A percentile compares a stretch with the other conserved stretches of the same genome.
phyloP scores from a whole-genome alignment of 306 rosid species.

The Heteromeles arbutifolia region DNA sequence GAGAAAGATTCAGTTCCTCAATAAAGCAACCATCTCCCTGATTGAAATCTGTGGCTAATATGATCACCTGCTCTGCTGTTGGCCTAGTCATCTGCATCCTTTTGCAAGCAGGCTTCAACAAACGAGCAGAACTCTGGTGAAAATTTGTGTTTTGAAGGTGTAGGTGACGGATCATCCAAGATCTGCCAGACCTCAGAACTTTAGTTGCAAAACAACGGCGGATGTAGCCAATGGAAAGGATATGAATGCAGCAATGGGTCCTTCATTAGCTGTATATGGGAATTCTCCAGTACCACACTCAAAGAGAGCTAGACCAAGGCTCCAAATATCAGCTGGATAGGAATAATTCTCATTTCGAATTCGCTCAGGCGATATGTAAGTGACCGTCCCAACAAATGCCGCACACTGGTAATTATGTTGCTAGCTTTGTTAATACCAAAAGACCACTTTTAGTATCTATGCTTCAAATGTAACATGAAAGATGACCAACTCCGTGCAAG shows the following conservation, averaged over 20 bases:
- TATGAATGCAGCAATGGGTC: constrained; percentile 81
- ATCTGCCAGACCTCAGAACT: constrained; percentile 43
- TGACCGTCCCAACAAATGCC: constrained; percentile 89
- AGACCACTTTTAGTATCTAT: not conserved
- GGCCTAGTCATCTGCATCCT: constrained; percentile 80
- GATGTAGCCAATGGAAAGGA: constrained; percentile 14
- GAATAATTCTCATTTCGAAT: constrained; percentile 91
- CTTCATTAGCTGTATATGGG: constrained; percentile 82
- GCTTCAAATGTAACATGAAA: not conserved
- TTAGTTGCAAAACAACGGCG: constrained; percentile 14
- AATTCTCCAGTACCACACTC: constrained; percentile 98
- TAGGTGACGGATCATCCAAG: constrained; percentile 90
- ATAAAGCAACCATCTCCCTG: too few relatives aligned
- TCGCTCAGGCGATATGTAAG: constrained; percentile 95
- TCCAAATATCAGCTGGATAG: constrained; percentile 98
- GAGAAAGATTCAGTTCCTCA: too few relatives aligned
- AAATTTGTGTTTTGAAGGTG: constrained; percentile 69
- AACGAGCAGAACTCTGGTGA: constrained; percentile 87
- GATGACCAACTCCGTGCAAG: constrained; percentile 59
- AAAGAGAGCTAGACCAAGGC: constrained; percentile 90
- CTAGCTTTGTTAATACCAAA: not conserved
- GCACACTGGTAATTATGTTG: constrained; percentile 61
- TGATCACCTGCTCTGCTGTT: constrained; percentile 79
- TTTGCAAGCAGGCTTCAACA: constrained; percentile 82
- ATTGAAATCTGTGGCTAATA: too few relatives aligned